These are phyloP conservation scores for Butyriboletus loyo DNA, from an alignment of 768 basidiomycete species.

Conservation along the genomic window DNA sequence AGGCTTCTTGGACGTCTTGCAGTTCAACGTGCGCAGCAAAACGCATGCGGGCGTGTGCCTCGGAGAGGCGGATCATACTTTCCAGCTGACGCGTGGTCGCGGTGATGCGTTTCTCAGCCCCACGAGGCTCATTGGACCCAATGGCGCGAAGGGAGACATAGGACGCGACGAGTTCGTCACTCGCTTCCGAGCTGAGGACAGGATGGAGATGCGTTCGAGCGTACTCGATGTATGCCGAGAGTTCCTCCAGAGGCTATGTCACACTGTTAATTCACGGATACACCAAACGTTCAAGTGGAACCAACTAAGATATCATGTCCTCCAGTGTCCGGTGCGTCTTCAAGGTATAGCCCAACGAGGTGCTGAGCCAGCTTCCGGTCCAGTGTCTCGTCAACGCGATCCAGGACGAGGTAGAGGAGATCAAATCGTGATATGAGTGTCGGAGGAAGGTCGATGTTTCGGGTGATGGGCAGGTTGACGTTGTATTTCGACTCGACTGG, in stretches of 20 bases:
- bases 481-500: conserved; percentile 96
- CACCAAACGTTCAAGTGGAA: conserved; percentile 1
- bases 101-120: conserved; percentile 90
- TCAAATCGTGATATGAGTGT: conserved; percentile 98
- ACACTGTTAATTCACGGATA: conserved; percentile 3
- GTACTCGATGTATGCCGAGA: conserved; percentile 94
- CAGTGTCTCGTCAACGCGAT: conserved; percentile 85
- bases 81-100: conserved; percentile 98
- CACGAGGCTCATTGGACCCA: conserved; percentile 79
- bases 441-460: conserved; percentile 96
- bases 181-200: conserved; percentile 80
- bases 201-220: conserved; percentile 86
- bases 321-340: conserved; percentile 66
- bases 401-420: conserved; percentile 90
- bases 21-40: conserved; percentile 85
- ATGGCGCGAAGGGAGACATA: conserved; percentile 95
- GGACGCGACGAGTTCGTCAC: conserved; percentile 75
- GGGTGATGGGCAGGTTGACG: conserved; percentile 84
- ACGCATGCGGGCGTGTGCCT: conserved; percentile 96
- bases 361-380: conserved; percentile 90
- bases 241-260: conserved; percentile 76
- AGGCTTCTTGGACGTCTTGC: conserved; percentile 85
- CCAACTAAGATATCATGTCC: conserved; percentile 76
- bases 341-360: conserved; percentile 89
- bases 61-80: conserved; percentile 92